A percentile compares a stretch with the other conserved stretches of the same genome.
These are phyloP conservation scores for Auricularia auricula-judae DNA, from an alignment of 768 basidiomycete species.

Conservation along the genomic window DNA sequence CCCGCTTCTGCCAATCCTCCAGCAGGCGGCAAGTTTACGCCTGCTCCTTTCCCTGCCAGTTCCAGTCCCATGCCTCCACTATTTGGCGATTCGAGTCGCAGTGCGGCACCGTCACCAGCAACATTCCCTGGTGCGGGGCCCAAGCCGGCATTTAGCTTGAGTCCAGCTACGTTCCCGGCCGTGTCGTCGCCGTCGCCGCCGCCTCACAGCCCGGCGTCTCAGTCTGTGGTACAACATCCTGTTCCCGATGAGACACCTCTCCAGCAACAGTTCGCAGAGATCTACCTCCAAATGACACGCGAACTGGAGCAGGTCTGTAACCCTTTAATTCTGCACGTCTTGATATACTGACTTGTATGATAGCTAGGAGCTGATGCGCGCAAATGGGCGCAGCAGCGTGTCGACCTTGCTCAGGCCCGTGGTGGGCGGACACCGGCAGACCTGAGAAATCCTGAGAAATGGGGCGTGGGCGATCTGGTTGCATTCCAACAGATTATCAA, in stretches of 20 bases:
- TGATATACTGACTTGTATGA: slow-evolving; percentile 1
- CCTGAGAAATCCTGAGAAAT: slow-evolving; percentile 36
- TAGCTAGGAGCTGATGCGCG: slow-evolving; percentile 38
- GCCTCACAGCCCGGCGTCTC: neutral
- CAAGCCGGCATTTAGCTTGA: slow-evolving; percentile 3
- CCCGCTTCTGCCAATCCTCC: neutral
- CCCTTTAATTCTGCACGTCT: neutral
- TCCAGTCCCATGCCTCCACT: neutral
- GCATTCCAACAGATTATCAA: slow-evolving; percentile 40
- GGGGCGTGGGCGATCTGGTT: slow-evolving; percentile 40
- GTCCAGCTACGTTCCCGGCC: slow-evolving; percentile 1
- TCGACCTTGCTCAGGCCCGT: slow-evolving; percentile 25
- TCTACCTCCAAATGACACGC: slow-evolving; percentile 34
- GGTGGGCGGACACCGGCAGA: slow-evolving; percentile 34
- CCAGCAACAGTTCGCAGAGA: slow-evolving; percentile 48
- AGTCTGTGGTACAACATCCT: slow-evolving; percentile 1
- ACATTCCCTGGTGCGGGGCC: neutral
- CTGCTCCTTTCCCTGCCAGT: neutral
- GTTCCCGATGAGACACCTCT: slow-evolving; percentile 45
- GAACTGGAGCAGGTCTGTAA: slow-evolving; percentile 52
- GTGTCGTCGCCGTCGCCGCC: slow-evolving; percentile 7
- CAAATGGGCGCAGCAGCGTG: slow-evolving; percentile 24
- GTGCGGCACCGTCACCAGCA: neutral
- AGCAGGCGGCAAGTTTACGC: neutral
- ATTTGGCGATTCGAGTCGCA: neutral